These are phyloP conservation scores for Globisporangium yorkense DNA, from an alignment of 352 stramenopile genomes.

Conservation along the genomic window DNA sequence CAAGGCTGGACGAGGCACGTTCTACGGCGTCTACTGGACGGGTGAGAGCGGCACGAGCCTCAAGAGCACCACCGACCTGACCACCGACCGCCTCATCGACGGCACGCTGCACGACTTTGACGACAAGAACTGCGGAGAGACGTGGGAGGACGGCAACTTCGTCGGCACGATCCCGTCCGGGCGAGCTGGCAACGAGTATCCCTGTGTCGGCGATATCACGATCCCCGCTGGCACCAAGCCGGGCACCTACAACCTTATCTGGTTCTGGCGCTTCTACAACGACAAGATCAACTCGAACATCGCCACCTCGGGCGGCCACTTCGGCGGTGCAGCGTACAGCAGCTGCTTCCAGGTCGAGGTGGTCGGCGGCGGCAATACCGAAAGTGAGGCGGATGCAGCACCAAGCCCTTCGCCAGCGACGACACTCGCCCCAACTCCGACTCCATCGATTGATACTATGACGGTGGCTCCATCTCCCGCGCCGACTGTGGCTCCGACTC, in stretches of 20 bases:
- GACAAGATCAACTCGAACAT: slow-evolving; percentile 20
- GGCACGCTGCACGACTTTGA: slow-evolving; percentile 44
- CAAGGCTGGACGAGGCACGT: slow-evolving; percentile 53
- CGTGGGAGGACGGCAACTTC: slow-evolving; percentile 31
- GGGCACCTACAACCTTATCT: slow-evolving; percentile 59
- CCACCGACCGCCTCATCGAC: slow-evolving; percentile 35
- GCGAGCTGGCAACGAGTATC: slow-evolving; percentile 28
- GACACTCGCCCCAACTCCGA: neutral
- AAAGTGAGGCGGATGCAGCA: neutral
- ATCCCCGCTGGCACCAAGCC: slow-evolving; percentile 23
- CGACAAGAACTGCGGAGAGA: slow-evolving; percentile 57
- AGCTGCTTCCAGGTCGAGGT: slow-evolving; percentile 65
- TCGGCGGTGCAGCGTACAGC: slow-evolving; percentile 52
- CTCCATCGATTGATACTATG: neutral
- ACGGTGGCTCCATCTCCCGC: neutral
- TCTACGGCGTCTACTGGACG: slow-evolving; percentile 67
- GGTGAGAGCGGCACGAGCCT: slow-evolving; percentile 28
- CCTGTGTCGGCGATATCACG: slow-evolving; percentile 38
- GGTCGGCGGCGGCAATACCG: neutral
- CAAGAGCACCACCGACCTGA: slow-evolving; percentile 43
- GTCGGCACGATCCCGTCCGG: slow-evolving; percentile 26
- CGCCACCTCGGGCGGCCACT: slow-evolving; percentile 16
- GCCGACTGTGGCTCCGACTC: neutral
- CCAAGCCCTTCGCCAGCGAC: neutral
- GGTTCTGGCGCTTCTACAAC: slow-evolving; percentile 73